Evolutionary conservation across 306 rosid species (phyloP).

Genomic region (Cucumis hystrix): DNA sequence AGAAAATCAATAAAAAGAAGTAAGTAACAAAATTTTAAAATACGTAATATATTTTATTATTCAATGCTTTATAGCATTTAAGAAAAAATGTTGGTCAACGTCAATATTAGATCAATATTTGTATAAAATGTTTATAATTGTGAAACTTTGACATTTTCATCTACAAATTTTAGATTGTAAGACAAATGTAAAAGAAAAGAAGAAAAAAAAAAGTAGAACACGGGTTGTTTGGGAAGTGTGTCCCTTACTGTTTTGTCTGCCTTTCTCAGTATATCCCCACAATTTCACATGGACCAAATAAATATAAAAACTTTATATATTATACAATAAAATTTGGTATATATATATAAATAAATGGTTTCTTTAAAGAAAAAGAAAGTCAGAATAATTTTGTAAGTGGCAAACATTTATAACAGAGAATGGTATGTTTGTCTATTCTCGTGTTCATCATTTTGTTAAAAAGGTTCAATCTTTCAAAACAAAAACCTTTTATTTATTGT

Average conservation of each 20-base stretch:
- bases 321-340: not conserved
- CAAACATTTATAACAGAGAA: slow-evolving; percentile 8
- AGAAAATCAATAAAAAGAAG: too few relatives aligned
- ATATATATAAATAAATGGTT: too few relatives aligned
- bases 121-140: too few relatives aligned
- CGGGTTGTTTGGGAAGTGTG: slow-evolving; percentile 7
- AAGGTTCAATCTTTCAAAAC: not conserved
- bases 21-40: too few relatives aligned
- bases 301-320: not conserved
- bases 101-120: too few relatives aligned
- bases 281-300: slow-evolving; percentile 4
- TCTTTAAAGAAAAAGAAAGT: not conserved
- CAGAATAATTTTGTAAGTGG: not conserved
- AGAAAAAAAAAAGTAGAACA: not conserved
- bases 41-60: too few relatives aligned
- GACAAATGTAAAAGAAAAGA: too few relatives aligned
- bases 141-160: too few relatives aligned
- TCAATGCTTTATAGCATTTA: too few relatives aligned
- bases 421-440: slow-evolving; percentile 9
- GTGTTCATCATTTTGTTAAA: not conserved
- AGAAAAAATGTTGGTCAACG: too few relatives aligned
- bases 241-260: not conserved
- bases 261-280: not conserved
- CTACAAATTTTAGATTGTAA: too few relatives aligned
- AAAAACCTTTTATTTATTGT: not conserved